Base-by-base conservation (phyloP, 2,329 filamentous ascomycete genomes). In the Metarhizium humberi region DNA sequence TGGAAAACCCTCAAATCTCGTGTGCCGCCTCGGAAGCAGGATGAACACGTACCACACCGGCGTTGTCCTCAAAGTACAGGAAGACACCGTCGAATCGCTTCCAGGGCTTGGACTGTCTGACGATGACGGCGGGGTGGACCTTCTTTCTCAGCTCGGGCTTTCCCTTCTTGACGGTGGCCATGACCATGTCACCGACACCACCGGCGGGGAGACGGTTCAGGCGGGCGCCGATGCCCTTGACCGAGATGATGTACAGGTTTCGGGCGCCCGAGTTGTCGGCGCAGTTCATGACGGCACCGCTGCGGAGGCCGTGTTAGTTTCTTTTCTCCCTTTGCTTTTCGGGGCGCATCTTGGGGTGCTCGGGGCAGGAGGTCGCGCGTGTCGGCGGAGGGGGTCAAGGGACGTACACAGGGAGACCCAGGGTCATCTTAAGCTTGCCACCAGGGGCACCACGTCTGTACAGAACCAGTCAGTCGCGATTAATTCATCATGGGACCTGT, bases 371-470 rank as follows among this genome's bases (percentile, higher is more conserved):
- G 51, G 38, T 45, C 49, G 51, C 43, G 25, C 29, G 29, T 6
- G 8, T 30, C 13, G 45, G 14, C 3, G n/a, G 20, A 43, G 16
- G 34, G 20, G 20, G 29, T 40, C 43, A 45, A 62, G 71, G 40
- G 43, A 71, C 91, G 78, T 95, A 96, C 92, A 96, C 91, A 80
- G 94, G 94, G 73, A 99, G 91, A 96, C 90, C 94, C 79, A 99
- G 90, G 78, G 94, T 96, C 94, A 99, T 99, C 89, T 96, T 97
- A 73, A 97, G 89, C 89, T 99, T 99, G 89, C 95, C 95, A 86
- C 94, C 94, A 73, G 92, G 88, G 84, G 90, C 88, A 88, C 88
- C 89, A 85, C 90, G 83, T 64, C 83, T 86, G 67, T 51, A 49
- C 30, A 34, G 13, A 51, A 45, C 54, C 43, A 54, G 56, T 56